phyloP scores from a whole-genome alignment of 2,329 filamentous ascomycete genomes.

The Fusarium setosum region DNA sequence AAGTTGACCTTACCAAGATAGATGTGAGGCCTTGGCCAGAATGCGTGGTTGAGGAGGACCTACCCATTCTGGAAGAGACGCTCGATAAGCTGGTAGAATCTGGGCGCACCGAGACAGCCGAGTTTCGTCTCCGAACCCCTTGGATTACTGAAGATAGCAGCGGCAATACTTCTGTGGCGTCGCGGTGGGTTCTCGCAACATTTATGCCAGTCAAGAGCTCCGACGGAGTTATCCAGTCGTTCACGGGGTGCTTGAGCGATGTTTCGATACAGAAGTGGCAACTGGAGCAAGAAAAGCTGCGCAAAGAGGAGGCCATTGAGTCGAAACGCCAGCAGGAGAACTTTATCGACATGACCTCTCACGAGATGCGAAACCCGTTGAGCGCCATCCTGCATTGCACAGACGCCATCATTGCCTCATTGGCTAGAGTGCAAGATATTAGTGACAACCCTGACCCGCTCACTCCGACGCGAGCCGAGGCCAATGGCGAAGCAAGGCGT shows the following conservation, averaged over 20 bases:
- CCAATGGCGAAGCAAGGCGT: slow-evolving; percentile 5
- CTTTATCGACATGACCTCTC: slow-evolving; percentile 81
- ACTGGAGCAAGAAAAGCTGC: slow-evolving; percentile 60
- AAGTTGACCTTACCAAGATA: slow-evolving; percentile 52
- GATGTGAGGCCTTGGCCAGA: slow-evolving; percentile 57
- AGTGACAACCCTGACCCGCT: slow-evolving; percentile 37
- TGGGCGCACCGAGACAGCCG: slow-evolving; percentile 57
- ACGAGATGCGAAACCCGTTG: slow-evolving; percentile 80
- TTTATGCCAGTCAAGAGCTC: slow-evolving; percentile 62
- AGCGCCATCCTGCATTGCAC: slow-evolving; percentile 80
- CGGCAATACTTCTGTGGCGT: slow-evolving; percentile 56
- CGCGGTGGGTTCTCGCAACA: slow-evolving; percentile 61
- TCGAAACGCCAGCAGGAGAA: slow-evolving; percentile 79
- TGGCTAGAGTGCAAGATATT: slow-evolving; percentile 57
- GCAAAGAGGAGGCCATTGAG: slow-evolving; percentile 67
- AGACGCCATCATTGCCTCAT: slow-evolving; percentile 72
- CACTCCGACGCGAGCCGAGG: slow-evolving; percentile 35
- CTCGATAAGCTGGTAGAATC: slow-evolving; percentile 53
- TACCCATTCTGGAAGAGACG: slow-evolving; percentile 52
- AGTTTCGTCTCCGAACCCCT: slow-evolving; percentile 60
- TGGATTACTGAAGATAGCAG: slow-evolving; percentile 59
- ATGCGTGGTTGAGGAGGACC: slow-evolving; percentile 59
- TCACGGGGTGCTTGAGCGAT: slow-evolving; percentile 60
- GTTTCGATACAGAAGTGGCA: slow-evolving; percentile 63
- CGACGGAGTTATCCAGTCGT: slow-evolving; percentile 59